Evolutionary conservation across 2,329 filamentous ascomycete species (phyloP).

Genomic region (Aureobasidium sp.): DNA sequence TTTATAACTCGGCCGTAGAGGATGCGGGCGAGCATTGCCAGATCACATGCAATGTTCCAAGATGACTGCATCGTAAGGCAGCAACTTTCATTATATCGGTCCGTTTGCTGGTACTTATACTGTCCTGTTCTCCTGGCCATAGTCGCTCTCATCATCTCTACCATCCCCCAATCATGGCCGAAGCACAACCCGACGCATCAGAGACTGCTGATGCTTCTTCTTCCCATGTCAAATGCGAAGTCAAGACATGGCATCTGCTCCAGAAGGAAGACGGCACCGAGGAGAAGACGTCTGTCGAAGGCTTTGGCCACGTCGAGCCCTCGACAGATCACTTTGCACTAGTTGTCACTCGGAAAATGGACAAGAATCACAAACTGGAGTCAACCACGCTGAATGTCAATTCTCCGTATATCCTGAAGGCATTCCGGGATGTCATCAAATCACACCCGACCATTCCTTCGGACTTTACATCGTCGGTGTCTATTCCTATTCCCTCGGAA

Average conservation of each 20-base stretch:
- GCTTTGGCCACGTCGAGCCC: neutral
- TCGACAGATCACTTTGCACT: neutral
- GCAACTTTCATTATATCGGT: neutral
- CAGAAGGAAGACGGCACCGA: neutral
- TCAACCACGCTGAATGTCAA: neutral
- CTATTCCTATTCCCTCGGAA: neutral
- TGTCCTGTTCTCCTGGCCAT: neutral
- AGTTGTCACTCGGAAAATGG: neutral
- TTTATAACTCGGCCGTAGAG: neutral
- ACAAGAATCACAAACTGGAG: neutral
- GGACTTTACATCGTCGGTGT: neutral
- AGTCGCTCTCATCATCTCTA: neutral
- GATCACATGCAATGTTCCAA: neutral
- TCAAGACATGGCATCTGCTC: neutral
- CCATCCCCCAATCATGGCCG: neutral
- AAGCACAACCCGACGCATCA: neutral
- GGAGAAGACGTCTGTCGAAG: neutral
- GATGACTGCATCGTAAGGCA: neutral
- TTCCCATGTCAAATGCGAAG: neutral
- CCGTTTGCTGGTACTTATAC: neutral
- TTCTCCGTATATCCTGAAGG: neutral
- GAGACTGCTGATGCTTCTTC: neutral
- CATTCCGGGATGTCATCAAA: neutral
- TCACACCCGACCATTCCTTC: neutral
- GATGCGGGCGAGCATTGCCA: neutral